phyloP scores from a whole-genome alignment of 2,329 filamentous ascomycete genomes.

The Ceratocystis smalleyi region DNA sequence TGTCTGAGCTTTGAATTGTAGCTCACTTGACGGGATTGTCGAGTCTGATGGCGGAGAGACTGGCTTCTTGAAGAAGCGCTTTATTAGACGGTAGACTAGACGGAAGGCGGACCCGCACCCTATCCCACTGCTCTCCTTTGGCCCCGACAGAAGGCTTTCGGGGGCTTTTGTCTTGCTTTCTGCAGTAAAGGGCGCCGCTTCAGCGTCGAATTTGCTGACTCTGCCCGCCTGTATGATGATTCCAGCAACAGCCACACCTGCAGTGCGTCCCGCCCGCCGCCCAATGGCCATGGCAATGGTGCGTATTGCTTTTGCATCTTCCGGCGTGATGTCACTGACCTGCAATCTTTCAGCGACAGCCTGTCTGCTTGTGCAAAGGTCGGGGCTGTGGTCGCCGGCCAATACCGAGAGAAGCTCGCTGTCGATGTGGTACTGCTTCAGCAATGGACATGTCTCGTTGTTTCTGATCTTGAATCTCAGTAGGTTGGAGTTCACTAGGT shows the following conservation, averaged over 20 bases:
- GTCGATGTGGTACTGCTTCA: slow-evolving; percentile 50
- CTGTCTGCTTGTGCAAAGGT: not conserved
- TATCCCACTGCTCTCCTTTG: not conserved
- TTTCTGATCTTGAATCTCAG: slow-evolving; percentile 4
- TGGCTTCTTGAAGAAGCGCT: not conserved
- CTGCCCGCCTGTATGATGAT: slow-evolving; percentile 19
- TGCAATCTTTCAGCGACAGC: not conserved
- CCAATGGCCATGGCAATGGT: slow-evolving; percentile 31
- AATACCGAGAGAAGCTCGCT: slow-evolving; percentile 46
- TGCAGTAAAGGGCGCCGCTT: not conserved
- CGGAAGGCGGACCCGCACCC: not conserved
- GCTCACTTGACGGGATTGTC: not conserved
- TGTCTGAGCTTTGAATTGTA: not conserved
- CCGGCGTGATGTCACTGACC: slow-evolving; percentile 18
- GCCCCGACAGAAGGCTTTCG: not conserved
- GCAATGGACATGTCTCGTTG: slow-evolving; percentile 26
- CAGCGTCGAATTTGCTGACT: not conserved
- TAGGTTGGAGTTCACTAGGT: slow-evolving; percentile 21
- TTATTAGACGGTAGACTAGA: not conserved
- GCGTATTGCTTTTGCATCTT: slow-evolving; percentile 48
- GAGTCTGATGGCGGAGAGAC: not conserved
- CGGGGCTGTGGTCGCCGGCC: slow-evolving; percentile 22
- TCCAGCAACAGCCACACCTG: slow-evolving; percentile 19
- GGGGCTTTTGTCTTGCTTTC: not conserved
- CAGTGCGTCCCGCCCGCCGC: slow-evolving; percentile 19